Base-by-base conservation (phyloP, 2,329 filamentous ascomycete species). In the Dactylonectria macrodidyma region DNA sequence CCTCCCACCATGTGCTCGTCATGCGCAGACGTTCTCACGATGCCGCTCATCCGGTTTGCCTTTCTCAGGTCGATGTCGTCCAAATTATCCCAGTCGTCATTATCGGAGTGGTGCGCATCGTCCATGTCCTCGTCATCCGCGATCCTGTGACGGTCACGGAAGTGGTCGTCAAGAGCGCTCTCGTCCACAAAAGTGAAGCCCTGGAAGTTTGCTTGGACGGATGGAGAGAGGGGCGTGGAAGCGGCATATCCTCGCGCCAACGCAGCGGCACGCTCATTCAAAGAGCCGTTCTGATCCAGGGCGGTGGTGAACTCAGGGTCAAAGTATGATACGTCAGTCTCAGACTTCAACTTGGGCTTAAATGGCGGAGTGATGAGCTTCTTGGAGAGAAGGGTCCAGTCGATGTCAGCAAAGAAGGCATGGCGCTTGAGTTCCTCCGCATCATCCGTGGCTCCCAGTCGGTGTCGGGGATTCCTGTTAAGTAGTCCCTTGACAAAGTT, bases 151-250 rank as follows among this genome's bases (percentile, higher is more conserved):
- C 85, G 83, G 67, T 86, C 86, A 64, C 84, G 82, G 90, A 94
- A 95, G 72, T 96, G 92, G 70, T 95, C 94, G 59, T 98, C 95
- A 63, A 99, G 91, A 2, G 94, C 93, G 77, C 94, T 98, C 83
- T 98, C 95, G 76, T 98, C 96, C n/a, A 98, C 96, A 80, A 97
- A 99, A 0, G 96, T 99, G 82, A 99, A 99, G 38, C 96, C 96
- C 77, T 96, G 94, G 85, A 99, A 99, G 78, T 98, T 98, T 70
- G 95, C 96, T 82, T 99, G 96, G 83, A 98, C 95, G 2, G 94
- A 97, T 0, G 96, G 96, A 14, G 95, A 97, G 26, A 99, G 86
- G 0, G 96, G 96, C 0, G 96, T 99, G 14, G 94, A 97, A 8
- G 94, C 93, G 6, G 93, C 92, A 78, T 96, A 93, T 44, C 95